Evolutionary conservation across 768 basidiomycete genomes (phyloP), one percentile per base, ranked within the genome.

Genomic region (Lyophyllum shimeji): DNA sequence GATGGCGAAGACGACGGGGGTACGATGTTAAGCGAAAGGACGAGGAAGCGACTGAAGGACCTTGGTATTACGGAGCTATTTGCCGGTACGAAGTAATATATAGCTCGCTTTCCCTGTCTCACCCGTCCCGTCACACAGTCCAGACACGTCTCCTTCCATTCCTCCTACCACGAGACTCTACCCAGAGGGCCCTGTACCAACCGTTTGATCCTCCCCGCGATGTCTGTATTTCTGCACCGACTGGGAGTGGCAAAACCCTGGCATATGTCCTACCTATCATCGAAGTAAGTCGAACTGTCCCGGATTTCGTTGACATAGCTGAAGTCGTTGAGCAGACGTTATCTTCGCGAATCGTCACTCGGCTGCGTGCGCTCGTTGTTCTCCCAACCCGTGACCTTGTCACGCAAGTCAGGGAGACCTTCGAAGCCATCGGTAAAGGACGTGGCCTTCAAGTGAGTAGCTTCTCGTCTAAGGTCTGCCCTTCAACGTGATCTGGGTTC

Each of bases 211-310:
- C 83, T 33, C 86, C 86, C 24, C 79, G 79, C 24, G 97, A 99
- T 71, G 80, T 95, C 12, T 95, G 95, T 62, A 90, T 96, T 12
- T 97, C 94, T 7, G 97, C 97, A 1, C 97, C 97, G 0, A 99
- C 97, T 0, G 97, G 97, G 21, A 97, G 95, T 62, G 97, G 97
- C 0, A 99, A 99, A 71, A 99, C 96, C 0, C 79, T 99, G 25
- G 91, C 93, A n/a, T 99, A 99, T 72, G 91, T 87, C 1, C 73
- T 98, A 31, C 97, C 97, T 0, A 90, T 98, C 52, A 78, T 97
- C 27, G 93, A 97, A 80, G 93, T 89, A 55, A 55, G 72, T n/a
- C 52, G 25, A 25, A n/a, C n/a, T 56, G 6, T 15, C 53, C 34
- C 29, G 23, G 11, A 20, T 25, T 27, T 20, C 46, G 40, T 15